These are phyloP conservation scores for Populus ilicifolia DNA, from an alignment of 345 rosid genomes.

Conservation along the genomic window DNA sequence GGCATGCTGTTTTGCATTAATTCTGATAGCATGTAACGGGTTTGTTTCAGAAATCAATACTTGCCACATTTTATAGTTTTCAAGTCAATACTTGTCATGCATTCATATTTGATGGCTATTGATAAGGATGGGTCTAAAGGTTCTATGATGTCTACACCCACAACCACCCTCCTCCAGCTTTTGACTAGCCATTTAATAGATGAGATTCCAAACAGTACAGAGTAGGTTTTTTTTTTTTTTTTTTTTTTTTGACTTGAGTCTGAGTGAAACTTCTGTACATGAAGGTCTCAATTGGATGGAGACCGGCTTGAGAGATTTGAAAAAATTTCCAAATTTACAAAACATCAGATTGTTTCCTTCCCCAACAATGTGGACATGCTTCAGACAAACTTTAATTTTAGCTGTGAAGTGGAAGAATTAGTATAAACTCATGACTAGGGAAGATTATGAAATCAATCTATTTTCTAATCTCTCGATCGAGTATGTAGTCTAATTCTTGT, in stretches of 20 bases:
- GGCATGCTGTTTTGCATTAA: neutral
- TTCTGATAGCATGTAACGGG: neutral
- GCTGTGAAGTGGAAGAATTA: too few relatives aligned
- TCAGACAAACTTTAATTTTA: too few relatives aligned
- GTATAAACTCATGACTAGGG: too few relatives aligned
- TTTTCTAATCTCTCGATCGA: too few relatives aligned
- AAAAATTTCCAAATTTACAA: neutral
- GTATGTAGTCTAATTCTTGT: neutral
- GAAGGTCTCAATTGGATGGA: neutral
- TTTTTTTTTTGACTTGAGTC: neutral
- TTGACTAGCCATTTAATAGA: neutral
- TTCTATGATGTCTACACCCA: neutral
- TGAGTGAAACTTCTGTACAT: neutral
- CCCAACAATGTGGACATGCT: neutral
- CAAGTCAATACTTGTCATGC: neutral
- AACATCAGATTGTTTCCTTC: neutral
- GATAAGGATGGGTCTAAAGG: neutral
- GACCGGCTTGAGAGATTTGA: neutral
- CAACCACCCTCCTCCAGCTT: neutral
- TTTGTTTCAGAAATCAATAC: neutral
- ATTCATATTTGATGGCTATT: neutral
- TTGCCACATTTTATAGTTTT: neutral
- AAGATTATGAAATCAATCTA: too few relatives aligned
- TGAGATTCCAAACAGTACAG: neutral
- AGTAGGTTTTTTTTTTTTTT: too few relatives aligned